Evolutionary conservation across 768 basidiomycete species (phyloP), one percentile per base, ranked within the genome.

Genomic region (Amanita rubescens): DNA sequence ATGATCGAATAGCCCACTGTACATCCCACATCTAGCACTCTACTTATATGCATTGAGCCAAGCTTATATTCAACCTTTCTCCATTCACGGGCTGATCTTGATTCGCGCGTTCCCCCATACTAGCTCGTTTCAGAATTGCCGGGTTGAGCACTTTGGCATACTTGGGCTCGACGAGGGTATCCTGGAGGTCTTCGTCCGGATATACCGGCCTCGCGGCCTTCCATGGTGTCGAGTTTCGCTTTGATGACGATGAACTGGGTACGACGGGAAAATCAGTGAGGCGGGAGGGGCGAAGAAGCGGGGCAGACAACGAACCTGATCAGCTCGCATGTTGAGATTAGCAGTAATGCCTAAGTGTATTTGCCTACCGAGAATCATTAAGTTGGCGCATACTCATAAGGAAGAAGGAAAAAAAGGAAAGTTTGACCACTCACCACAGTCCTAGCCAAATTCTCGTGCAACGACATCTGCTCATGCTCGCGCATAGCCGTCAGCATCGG

Each of bases 261-360:
- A 8, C 8, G 27, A 30, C 8, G 27, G 27, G 27, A 4, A 30
- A 8, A 8, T n/a, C 8, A 30, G 27, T 30, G 8, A 8, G 8
- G 27, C 8, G 27, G 5, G 5, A n/a, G n/a, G n/a, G n/a, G n/a
- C n/a, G n/a, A n/a, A 30, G 27, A 8, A 8, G 27, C 8, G 27
- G 27, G 8, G 19, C 22, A 5, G 20, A 35, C 34, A 22, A 55
- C 69, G 35, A 58, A 85, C 90, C 74, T 92, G 92, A 66, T 95
- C 90, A 0, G 94, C 94, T 50, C 79, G 80, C 2, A 97, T 67
- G 3, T 76, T 75, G 39, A 98, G 74, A 42, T 80, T 87, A 1
- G 94, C 95, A 0, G 95, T 98, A 10, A 99, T 94, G 14, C 90
- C 95, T 39, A 98, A 84, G 62, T 88, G 85, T 17, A 89, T 85